A percentile compares a stretch with the other conserved stretches of the same genome.
Conservation (phyloP, 192 early-diverging fungal genomes). For the Rhizophlyctis rosea region DNA sequence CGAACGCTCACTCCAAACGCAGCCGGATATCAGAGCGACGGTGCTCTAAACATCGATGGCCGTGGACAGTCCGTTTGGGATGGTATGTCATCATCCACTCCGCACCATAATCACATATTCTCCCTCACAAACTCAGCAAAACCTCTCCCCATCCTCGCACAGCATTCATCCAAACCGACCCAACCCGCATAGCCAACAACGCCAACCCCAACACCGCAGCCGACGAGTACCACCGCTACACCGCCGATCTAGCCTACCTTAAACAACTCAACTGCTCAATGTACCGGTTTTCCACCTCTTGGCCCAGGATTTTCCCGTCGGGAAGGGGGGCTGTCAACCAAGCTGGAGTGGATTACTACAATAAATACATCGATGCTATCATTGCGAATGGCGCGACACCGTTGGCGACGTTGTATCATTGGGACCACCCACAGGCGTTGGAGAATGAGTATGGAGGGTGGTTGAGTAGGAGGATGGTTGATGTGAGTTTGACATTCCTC, state of each 20-base stretch:
- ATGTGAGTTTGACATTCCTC: too few relatives aligned
- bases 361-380: slow-evolving; percentile 26
- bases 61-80: too few relatives aligned
- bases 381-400: slow-evolving; percentile 23
- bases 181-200: background rate
- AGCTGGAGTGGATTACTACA: slow-evolving; percentile 28
- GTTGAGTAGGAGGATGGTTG: too few relatives aligned
- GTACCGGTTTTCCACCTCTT: slow-evolving; percentile 37
- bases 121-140: too few relatives aligned
- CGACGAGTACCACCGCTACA: slow-evolving; percentile 26
- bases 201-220: slow-evolving; percentile 12
- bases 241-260: slow-evolving; percentile 25
- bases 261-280: slow-evolving; percentile 20
- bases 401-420: slow-evolving; percentile 33
- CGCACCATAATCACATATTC: too few relatives aligned
- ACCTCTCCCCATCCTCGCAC: too few relatives aligned
- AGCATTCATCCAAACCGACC: too few relatives aligned
- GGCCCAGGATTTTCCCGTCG: slow-evolving; percentile 33
- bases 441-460: too few relatives aligned
- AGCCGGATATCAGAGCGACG: too few relatives aligned
- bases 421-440: slow-evolving; percentile 32
- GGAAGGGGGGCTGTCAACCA: slow-evolving; percentile 32
- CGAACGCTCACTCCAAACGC: too few relatives aligned
- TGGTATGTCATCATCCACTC: too few relatives aligned
- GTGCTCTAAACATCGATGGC: too few relatives aligned